These are phyloP conservation scores for Cladosporium sp. DNA, from an alignment of 2,329 filamentous ascomycete genomes.

Conservation along the genomic window DNA sequence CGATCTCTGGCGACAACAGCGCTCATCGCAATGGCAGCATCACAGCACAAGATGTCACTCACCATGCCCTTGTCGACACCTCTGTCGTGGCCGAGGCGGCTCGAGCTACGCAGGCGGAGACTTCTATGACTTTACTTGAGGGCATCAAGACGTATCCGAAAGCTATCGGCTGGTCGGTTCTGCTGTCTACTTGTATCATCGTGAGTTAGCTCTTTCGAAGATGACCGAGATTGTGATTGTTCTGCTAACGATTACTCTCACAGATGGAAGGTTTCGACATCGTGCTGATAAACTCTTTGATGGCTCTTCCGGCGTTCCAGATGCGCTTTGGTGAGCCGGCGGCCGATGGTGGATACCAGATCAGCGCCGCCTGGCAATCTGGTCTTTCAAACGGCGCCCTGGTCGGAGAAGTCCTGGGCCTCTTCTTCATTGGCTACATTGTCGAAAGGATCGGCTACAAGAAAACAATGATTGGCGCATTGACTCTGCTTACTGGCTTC, in stretches of 20 bases:
- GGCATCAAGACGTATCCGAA: slow-evolving; percentile 31
- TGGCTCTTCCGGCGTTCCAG: slow-evolving; percentile 30
- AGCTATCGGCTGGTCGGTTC: slow-evolving; percentile 35
- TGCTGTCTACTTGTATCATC: slow-evolving; percentile 35
- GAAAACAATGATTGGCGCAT: slow-evolving; percentile 56
- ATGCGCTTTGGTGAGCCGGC: slow-evolving; percentile 39
- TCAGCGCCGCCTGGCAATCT: slow-evolving; percentile 56
- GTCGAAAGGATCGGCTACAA: slow-evolving; percentile 47
- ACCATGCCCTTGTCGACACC: slow-evolving; percentile 11
- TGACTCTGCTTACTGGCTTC: slow-evolving; percentile 53
- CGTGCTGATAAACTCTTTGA: slow-evolving; percentile 33
- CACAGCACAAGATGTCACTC: slow-evolving; percentile 13
- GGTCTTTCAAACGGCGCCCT: slow-evolving; percentile 54
- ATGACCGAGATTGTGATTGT: too few species aligned
- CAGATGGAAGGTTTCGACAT: slow-evolving; percentile 40
- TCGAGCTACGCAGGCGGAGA: slow-evolving; percentile 29
- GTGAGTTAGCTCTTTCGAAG: too few species aligned
- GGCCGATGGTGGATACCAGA: slow-evolving; percentile 36
- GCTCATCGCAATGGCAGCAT: slow-evolving; percentile 10
- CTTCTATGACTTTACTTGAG: slow-evolving; percentile 33
- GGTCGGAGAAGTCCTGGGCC: slow-evolving; percentile 62
- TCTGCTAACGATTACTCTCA: too few species aligned
- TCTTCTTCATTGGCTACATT: slow-evolving; percentile 62
- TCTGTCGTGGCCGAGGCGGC: slow-evolving; percentile 25
- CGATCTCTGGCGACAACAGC: neutral